Evolutionary conservation across 352 stramenopile species (phyloP), one percentile per base, ranked within the genome.

Genomic region (Pythium periplocum): DNA sequence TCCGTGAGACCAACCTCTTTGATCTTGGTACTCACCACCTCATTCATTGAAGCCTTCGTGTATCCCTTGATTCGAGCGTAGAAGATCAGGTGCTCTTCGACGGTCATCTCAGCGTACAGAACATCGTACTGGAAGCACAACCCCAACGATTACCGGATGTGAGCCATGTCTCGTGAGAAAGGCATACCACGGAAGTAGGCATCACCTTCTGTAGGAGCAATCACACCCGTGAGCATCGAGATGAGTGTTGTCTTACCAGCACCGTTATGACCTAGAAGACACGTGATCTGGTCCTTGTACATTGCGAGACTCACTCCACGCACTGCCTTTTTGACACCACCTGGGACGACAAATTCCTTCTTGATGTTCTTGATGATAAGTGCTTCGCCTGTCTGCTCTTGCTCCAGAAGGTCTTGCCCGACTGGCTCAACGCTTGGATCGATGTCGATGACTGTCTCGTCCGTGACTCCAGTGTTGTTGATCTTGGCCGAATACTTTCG

Each of bases 111-210:
- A 6, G 61, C 51, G 54, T 83, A 95, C 7, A 96, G 48, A 4
- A 95, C 75, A 61, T 96, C 84, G 43, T 95, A 73, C 59, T 95
- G 84, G 17, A 80, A 78, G 60, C 83, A 94, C 2, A 93, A 66
- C 3, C 79, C 83, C 11, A n/a, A n/a, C n/a, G n/a, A n/a, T n/a
- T n/a, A n/a, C n/a, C n/a, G n/a, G n/a, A n/a, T 68, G 34, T 79
- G 69, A 36, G 73, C 56, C 58, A 93, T 82, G 54, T 98, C 64
- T 43, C 77, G 39, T 5, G 41, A 59, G 9, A 95, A 71, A n/a
- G 75, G 86, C 9, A 78, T 49, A 30, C 74, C 73, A 26, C 73
- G 52, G 30, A 94, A 72, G 32, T 44, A 57, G 12, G 73, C 67
- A n/a, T 76, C 65, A n/a, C 80, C 82, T 10, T 57, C 63, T 26